phyloP scores from a whole-genome alignment of 331 rosid genomes.

The Pyrus hybrid region DNA sequence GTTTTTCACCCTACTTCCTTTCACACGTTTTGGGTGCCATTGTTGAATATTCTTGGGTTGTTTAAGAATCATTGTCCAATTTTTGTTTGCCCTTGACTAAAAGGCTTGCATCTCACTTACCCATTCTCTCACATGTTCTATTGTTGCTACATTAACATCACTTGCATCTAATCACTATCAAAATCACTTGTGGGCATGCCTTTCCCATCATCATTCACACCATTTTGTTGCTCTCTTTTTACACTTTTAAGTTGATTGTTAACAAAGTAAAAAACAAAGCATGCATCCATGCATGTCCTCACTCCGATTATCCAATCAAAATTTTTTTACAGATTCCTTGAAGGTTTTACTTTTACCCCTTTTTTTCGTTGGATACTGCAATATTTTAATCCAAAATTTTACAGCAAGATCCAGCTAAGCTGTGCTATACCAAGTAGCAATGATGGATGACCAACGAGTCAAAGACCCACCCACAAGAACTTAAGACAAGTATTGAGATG shows the following conservation, averaged over 20 bases:
- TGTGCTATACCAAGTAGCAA: neutral
- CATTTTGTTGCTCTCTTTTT: neutral
- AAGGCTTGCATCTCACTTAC: neutral
- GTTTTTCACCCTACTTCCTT: neutral
- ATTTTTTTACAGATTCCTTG: neutral
- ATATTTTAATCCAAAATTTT: neutral
- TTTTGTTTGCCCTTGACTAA: neutral
- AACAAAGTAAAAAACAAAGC: neutral
- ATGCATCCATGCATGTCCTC: neutral
- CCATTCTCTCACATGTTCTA: conserved; percentile 4
- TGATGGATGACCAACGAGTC: neutral
- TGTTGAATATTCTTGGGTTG: neutral
- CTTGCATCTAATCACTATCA: conserved; percentile 8
- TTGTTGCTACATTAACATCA: conserved; percentile 10
- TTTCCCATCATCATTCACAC: conserved; percentile 1
- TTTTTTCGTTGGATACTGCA: neutral
- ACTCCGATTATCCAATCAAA: neutral
- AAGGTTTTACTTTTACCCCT: neutral
- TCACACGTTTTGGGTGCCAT: neutral
- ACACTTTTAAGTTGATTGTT: conserved; percentile 3
- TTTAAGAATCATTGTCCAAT: neutral
- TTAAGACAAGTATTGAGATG: neutral
- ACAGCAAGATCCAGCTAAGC: conserved; percentile 11
- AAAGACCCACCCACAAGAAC: neutral
- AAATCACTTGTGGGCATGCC: conserved; percentile 13